Evolutionary conservation across 164 flowering plant species (phyloP).

Genomic region (Berberis thunbergii): DNA sequence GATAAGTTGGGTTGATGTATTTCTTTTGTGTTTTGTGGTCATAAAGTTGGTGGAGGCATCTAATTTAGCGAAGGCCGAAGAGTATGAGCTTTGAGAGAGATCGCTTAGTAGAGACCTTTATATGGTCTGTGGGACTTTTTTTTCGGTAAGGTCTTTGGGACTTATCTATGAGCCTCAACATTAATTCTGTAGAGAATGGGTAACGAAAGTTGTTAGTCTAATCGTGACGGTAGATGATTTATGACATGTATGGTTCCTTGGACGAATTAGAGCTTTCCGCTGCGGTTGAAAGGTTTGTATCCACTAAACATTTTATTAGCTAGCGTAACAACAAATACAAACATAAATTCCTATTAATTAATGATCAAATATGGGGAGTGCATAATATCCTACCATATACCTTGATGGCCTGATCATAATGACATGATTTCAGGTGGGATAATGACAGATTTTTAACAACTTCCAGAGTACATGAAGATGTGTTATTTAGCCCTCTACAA

Average conservation of each 20-base stretch:
- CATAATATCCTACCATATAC: no score
- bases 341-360: no score
- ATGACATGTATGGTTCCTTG: constrained; percentile 16
- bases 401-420: no score
- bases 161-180: background rate
- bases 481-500: constrained; percentile 14
- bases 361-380: background rate
- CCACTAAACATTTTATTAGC: no score
- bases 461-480: constrained; percentile 6
- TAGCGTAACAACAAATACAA: no score
- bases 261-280: constrained; percentile 10
- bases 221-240: constrained; percentile 23
- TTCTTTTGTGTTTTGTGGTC: background rate
- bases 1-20: background rate
- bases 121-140: no score
- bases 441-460: constrained; percentile 1
- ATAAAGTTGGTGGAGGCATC: constrained; percentile 9
- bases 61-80: background rate
- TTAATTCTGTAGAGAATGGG: background rate
- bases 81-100: no score
- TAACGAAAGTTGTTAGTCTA: background rate
- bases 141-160: no score
- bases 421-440: constrained; percentile 4
- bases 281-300: constrained; percentile 5
- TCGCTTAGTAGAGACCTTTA: constrained; percentile 2